Conservation (phyloP, 2,329 filamentous ascomycete species). For the Botrytis cinerea region DNA sequence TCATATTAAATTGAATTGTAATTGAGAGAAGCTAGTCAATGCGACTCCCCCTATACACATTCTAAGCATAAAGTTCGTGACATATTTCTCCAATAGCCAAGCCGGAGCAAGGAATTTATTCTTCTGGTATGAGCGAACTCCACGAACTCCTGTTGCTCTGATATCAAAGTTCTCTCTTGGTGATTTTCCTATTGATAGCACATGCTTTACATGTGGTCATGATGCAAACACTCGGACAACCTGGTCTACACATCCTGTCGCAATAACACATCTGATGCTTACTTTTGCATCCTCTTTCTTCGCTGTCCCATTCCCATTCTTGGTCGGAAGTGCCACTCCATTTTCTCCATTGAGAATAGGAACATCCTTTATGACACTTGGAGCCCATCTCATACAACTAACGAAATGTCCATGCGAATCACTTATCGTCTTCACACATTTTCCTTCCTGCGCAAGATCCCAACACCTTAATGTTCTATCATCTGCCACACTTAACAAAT, state of each 20-base stretch:
- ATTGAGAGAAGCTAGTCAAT: conserved; percentile 13
- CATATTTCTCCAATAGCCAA: conserved; percentile 21
- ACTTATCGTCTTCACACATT: conserved; percentile 78
- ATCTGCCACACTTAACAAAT: conserved; percentile 80
- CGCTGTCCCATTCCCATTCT: conserved; percentile 49
- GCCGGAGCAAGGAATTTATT: conserved; percentile 18
- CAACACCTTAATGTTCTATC: conserved; percentile 93
- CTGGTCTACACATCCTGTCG: conserved; percentile 82
- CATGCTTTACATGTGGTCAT: conserved; percentile 31
- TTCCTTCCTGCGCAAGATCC: conserved; percentile 88
- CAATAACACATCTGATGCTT: conserved; percentile 80
- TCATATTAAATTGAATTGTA: conserved; percentile 22
- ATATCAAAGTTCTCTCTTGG: conserved; percentile 3
- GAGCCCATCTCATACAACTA: conserved; percentile 85
- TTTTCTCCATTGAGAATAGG: conserved; percentile 50
- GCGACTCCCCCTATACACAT: not conserved
- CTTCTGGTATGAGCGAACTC: conserved; percentile 21
- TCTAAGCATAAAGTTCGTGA: conserved; percentile 21
- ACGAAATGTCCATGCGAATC: conserved; percentile 84
- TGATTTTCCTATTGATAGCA: conserved; percentile 20
- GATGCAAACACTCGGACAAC: conserved; percentile 76
- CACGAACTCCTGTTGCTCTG: conserved; percentile 12
- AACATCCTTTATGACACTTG: conserved; percentile 66
- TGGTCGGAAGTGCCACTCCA: conserved; percentile 40
- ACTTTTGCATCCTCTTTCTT: conserved; percentile 52